Evolutionary conservation across 208 protist species (phyloP).

Genomic region (Trypanosoma brucei): DNA sequence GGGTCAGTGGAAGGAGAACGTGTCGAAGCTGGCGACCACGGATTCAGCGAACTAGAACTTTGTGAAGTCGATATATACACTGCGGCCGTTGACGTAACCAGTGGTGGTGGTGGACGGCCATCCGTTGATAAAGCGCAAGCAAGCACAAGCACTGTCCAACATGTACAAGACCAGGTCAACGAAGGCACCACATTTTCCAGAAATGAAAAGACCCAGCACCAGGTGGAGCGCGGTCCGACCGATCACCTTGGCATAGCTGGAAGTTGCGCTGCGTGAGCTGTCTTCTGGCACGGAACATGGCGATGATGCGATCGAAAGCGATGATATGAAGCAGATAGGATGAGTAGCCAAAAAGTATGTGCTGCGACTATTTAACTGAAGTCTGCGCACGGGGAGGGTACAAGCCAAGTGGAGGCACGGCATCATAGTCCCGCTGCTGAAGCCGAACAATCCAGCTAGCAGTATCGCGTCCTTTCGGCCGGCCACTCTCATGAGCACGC

Average conservation of each 20-base stretch:
- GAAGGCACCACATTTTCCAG: background rate
- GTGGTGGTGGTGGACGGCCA: background rate
- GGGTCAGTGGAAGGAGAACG: background rate
- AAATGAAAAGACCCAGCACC: background rate
- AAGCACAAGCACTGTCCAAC: background rate
- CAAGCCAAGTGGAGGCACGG: slow-evolving; percentile 19
- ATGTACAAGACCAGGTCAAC: background rate
- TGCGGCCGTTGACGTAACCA: background rate
- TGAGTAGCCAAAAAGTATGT: background rate
- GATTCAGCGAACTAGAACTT: background rate
- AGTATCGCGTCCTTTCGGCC: slow-evolving; percentile 17
- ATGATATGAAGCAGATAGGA: background rate
- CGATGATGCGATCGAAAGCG: background rate
- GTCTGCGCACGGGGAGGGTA: slow-evolving; percentile 12
- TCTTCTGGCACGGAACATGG: background rate
- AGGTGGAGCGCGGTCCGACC: background rate
- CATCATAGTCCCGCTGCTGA: slow-evolving; percentile 27
- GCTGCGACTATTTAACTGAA: slow-evolving; percentile 18
- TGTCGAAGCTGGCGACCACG: background rate
- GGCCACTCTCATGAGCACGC: slow-evolving; percentile 21
- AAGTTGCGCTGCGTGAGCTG: background rate
- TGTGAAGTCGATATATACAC: slow-evolving; percentile 6
- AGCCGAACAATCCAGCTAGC: slow-evolving; percentile 19
- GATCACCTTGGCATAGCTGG: background rate
- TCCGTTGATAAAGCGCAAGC: background rate